phyloP scores from a whole-genome alignment of 192 early-diverging fungal genomes.

The Podila epicladia region DNA sequence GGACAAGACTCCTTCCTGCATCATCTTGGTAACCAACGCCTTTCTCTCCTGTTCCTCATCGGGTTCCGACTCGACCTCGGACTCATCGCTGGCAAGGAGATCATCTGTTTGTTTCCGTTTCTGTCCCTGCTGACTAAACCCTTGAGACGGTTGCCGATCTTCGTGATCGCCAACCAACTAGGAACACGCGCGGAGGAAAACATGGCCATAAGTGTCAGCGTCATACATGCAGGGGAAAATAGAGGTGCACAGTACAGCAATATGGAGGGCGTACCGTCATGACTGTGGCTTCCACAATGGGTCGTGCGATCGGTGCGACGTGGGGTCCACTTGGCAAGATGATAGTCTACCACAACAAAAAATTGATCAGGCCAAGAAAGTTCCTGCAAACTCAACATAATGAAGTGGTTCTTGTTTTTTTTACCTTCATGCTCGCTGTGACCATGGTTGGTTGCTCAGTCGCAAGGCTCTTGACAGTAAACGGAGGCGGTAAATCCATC shows the following conservation, averaged over 20 bases:
- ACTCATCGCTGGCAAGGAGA: conserved; percentile 5
- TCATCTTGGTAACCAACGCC: not conserved
- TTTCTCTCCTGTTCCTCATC: not conserved
- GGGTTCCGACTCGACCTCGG: conserved; percentile 4
- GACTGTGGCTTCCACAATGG: not conserved
- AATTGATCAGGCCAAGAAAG: not conserved
- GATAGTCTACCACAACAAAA: not conserved
- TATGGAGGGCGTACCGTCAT: not conserved
- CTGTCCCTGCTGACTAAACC: not conserved
- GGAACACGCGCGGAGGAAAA: not conserved
- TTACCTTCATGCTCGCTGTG: not conserved
- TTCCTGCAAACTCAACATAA: not conserved
- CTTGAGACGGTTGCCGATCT: not conserved
- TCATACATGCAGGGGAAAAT: not conserved
- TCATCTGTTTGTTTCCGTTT: not conserved
- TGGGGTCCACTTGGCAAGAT: not conserved
- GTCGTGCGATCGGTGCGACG: not conserved
- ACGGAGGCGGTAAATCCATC: conserved; percentile 69
- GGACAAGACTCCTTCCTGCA: not conserved
- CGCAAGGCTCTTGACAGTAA: conserved; percentile 14
- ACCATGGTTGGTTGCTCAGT: not conserved
- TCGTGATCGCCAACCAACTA: not conserved
- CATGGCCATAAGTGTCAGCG: not conserved
- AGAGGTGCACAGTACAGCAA: not conserved
- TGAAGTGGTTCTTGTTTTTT: no score